phyloP scores from a whole-genome alignment of 805 yeast species.

The Saccharomycopsis olivae region DNA sequence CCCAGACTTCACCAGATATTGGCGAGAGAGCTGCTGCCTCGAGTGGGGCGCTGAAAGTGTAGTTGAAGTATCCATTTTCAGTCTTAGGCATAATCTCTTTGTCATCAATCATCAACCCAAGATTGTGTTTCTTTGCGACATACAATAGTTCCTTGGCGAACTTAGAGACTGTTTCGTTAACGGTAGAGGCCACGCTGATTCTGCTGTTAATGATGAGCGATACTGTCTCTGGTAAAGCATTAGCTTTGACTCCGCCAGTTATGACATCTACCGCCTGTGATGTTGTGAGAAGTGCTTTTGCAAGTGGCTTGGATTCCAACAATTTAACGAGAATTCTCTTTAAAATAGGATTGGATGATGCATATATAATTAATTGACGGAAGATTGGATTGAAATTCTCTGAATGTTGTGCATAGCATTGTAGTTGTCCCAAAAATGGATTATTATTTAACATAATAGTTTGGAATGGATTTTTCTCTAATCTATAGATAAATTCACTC shows the following conservation, averaged over 20 bases:
- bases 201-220: slow-evolving; percentile 51
- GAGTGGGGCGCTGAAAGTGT: slow-evolving; percentile 24
- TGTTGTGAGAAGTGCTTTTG: slow-evolving; percentile 31
- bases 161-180: slow-evolving; percentile 31
- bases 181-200: slow-evolving; percentile 45
- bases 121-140: slow-evolving; percentile 36
- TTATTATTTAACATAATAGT: slow-evolving; percentile 39
- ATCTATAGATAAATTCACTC: slow-evolving; percentile 40
- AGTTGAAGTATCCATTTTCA: slow-evolving; percentile 24
- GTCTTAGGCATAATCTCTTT: slow-evolving; percentile 19
- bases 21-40: slow-evolving; percentile 51
- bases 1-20: slow-evolving; percentile 36
- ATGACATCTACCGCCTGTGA: slow-evolving; percentile 61
- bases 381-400: slow-evolving; percentile 24
- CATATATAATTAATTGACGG: slow-evolving; percentile 20
- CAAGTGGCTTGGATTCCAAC: slow-evolving; percentile 22
- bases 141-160: slow-evolving; percentile 27
- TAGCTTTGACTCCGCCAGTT: slow-evolving; percentile 63
- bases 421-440: slow-evolving; percentile 48
- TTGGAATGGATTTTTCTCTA: slow-evolving; percentile 49
- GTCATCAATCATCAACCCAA: slow-evolving; percentile 36
- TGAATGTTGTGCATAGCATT: slow-evolving; percentile 53
- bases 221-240: slow-evolving; percentile 64
- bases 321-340: slow-evolving; percentile 27
- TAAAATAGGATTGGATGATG: slow-evolving; percentile 26